phyloP scores from a whole-genome alignment of 2,329 filamentous ascomycete genomes.

The Exophiala calicioides region DNA sequence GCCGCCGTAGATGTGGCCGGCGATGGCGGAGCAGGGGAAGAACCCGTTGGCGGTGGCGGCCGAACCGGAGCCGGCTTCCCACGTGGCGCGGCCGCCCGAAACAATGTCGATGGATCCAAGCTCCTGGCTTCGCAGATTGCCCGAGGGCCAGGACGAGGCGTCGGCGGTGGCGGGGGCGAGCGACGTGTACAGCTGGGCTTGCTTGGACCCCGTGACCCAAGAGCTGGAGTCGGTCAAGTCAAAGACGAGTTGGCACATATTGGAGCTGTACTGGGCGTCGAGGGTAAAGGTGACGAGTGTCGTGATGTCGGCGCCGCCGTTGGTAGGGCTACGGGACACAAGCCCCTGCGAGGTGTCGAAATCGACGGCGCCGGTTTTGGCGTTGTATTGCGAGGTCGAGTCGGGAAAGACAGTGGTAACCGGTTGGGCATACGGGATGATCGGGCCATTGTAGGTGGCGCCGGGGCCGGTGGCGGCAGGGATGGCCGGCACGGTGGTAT shows the following conservation, averaged over 20 bases:
- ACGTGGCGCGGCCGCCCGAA: constrained; percentile 18
- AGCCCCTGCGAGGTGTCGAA: constrained; percentile 43
- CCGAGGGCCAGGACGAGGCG: constrained; percentile 27
- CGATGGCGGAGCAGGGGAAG: constrained; percentile 19
- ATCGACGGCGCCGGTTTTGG: constrained; percentile 39
- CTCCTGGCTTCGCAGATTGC: constrained; percentile 29
- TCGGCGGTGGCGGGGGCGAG: constrained; percentile 25
- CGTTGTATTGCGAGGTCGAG: constrained; percentile 20
- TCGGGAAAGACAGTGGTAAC: constrained; percentile 19
- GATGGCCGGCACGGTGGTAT: background rate
- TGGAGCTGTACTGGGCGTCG: constrained; percentile 11
- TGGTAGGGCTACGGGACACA: constrained; percentile 56
- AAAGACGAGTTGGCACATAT: constrained; percentile 31
- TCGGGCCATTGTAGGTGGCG: background rate
- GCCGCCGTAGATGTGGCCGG: constrained; percentile 20
- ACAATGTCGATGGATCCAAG: constrained; percentile 25
- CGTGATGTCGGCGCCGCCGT: constrained; percentile 28
- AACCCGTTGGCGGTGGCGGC: constrained; percentile 17
- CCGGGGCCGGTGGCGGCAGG: background rate
- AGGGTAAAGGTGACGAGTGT: constrained; percentile 31
- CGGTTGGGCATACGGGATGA: constrained; percentile 3
- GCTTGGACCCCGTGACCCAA: constrained; percentile 14
- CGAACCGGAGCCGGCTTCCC: constrained; percentile 19
- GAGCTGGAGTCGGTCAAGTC: constrained; percentile 17
- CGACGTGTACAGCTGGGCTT: constrained; percentile 29